Conservation (phyloP, 2,329 filamentous ascomycete genomes). For the Stachybotrys elegans region DNA sequence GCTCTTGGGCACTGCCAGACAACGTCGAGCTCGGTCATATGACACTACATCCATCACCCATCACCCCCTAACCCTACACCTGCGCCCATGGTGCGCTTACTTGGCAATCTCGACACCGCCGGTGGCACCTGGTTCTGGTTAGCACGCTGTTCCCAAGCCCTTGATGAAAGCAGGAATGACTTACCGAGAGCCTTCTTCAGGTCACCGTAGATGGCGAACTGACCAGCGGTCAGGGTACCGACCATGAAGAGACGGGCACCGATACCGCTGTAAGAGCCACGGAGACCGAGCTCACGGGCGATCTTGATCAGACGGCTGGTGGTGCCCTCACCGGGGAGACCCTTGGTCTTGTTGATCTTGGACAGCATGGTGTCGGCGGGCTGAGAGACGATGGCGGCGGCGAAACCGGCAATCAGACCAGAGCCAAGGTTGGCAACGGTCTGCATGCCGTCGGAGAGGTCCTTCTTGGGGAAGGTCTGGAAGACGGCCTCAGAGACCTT, state of each 20-base stretch:
- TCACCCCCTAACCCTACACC: too few relatives aligned
- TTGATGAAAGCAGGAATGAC: background rate
- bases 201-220: slow-evolving; percentile 81
- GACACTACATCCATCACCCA: too few relatives aligned
- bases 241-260: slow-evolving; percentile 63
- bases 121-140: background rate
- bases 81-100: too few relatives aligned
- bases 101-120: slow-evolving; percentile 6
- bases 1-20: background rate
- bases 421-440: slow-evolving; percentile 72
- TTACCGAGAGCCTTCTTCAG: slow-evolving; percentile 6
- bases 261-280: slow-evolving; percentile 75
- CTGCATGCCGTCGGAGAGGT: slow-evolving; percentile 62
- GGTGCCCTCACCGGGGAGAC: slow-evolving; percentile 79
- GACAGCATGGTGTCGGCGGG: slow-evolving; percentile 90
- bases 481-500: slow-evolving; percentile 76
- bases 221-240: slow-evolving; percentile 70
- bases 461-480: slow-evolving; percentile 64
- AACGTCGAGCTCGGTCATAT: too few relatives aligned
- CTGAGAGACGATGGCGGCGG: slow-evolving; percentile 81
- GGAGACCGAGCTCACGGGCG: slow-evolving; percentile 75
- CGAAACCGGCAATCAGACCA: slow-evolving; percentile 61
- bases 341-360: slow-evolving; percentile 96
- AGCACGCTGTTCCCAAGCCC: background rate
- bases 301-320: slow-evolving; percentile 81